A percentile compares a stretch with the other conserved stretches of the same genome.
These are phyloP conservation scores for Botrytis hyacinthi DNA, from an alignment of 2,329 filamentous ascomycete species.

Conservation along the genomic window DNA sequence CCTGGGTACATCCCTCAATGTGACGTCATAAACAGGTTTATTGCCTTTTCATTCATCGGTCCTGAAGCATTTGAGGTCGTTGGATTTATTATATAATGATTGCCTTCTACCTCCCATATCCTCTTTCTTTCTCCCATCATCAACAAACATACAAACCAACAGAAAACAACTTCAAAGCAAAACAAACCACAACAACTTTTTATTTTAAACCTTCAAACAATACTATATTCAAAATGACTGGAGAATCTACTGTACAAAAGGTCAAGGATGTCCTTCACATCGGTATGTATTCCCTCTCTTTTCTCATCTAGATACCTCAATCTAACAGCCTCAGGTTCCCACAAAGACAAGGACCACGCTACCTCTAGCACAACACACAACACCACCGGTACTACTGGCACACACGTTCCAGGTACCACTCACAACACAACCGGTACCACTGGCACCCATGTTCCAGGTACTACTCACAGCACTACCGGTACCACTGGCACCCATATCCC, in stretches of 20 bases:
- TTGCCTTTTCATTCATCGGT: neutral
- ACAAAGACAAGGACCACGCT: neutral
- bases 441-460: neutral
- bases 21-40: conserved; percentile 18
- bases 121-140: neutral
- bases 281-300: neutral
- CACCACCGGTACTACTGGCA: neutral
- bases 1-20: neutral
- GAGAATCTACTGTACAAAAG: conserved; percentile 45
- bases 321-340: neutral
- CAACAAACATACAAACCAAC: neutral
- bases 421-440: conserved; percentile 4
- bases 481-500: neutral
- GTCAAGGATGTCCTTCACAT: conserved; percentile 46
- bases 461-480: conserved; percentile 2
- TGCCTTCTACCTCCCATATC: neutral
- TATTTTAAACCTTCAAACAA: conserved; percentile 8
- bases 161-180: neutral
- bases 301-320: neutral
- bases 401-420: neutral
- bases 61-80: neutral
- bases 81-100: neutral
- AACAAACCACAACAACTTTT: neutral
- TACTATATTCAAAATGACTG: conserved; percentile 41
- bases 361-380: neutral